Conservation (phyloP, 768 basidiomycete species). For the Russula dissimulans region DNA sequence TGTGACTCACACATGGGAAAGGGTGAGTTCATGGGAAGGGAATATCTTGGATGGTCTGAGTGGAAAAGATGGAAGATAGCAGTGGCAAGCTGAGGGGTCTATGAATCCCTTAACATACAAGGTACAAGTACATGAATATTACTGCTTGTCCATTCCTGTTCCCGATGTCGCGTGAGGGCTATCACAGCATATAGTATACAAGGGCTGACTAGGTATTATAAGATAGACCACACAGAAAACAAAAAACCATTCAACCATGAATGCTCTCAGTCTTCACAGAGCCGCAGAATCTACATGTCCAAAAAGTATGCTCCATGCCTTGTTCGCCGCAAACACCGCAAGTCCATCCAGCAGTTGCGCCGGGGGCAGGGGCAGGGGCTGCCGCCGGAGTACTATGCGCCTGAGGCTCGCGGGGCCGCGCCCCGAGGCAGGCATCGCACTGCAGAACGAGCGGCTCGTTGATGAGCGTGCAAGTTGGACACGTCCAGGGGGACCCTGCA, state of each 20-base stretch:
- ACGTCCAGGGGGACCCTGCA: constrained; percentile 37
- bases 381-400: neutral
- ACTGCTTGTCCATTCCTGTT: no score
- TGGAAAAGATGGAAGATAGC: no score
- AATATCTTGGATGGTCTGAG: no score
- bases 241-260: neutral
- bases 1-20: no score
- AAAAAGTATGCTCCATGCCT: constrained; percentile 54
- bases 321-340: constrained; percentile 56
- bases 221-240: neutral
- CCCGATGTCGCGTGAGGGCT: no score
- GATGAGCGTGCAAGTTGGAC: constrained; percentile 53
- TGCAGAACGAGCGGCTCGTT: constrained; percentile 39
- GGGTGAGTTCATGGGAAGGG: no score
- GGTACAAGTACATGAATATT: no score
- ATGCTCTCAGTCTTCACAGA: constrained; percentile 41
- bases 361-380: neutral
- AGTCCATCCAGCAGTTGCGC: constrained; percentile 35
- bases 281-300: constrained; percentile 72
- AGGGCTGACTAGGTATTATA: no score
- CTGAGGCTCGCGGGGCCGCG: constrained; percentile 21
- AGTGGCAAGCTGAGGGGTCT: no score
- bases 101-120: no score
- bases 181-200: no score
- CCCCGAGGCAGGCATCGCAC: constrained; percentile 49